Evolutionary conservation across 306 rosid species (phyloP).

Genomic region (Phaseolus lunatus): DNA sequence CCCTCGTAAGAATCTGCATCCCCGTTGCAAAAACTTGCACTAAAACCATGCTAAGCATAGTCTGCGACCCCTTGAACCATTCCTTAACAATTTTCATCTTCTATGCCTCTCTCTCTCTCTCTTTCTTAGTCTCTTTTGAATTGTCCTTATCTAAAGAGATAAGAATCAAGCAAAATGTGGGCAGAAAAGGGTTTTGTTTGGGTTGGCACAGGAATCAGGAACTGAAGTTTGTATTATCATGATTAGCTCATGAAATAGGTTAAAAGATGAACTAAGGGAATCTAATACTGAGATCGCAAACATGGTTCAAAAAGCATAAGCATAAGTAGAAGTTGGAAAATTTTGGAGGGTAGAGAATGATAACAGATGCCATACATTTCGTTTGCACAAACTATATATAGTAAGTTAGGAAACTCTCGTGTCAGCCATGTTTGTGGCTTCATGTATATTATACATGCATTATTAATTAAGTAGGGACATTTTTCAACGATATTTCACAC

Average conservation of each 20-base stretch:
- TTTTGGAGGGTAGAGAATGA: slow-evolving; percentile 31
- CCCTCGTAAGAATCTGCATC: slow-evolving; percentile 56
- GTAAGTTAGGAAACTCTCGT: slow-evolving; percentile 7
- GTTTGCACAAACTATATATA: neutral
- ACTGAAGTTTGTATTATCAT: neutral
- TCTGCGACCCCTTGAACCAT: slow-evolving; percentile 49
- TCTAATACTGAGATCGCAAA: neutral
- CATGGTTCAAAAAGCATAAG: neutral
- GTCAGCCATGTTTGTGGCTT: neutral
- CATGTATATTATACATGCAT: neutral
- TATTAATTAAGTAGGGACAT: slow-evolving; percentile 18
- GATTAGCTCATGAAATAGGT: neutral
- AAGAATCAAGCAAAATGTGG: neutral
- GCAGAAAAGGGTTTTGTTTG: neutral
- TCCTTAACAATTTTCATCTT: slow-evolving; percentile 29
- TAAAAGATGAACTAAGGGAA: neutral
- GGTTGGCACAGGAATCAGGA: neutral
- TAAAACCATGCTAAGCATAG: slow-evolving; percentile 52
- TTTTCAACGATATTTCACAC: neutral
- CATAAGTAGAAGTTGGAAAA: slow-evolving; percentile 7
- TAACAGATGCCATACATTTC: slow-evolving; percentile 28
- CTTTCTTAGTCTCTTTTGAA: neutral
- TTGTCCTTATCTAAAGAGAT: neutral
- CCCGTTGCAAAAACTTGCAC: slow-evolving; percentile 58
- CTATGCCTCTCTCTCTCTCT: neutral